Percentiles rank a stretch among this genome's conserved stretches.
These are phyloP conservation scores for Ophiostoma populinum DNA, from an alignment of 2,329 filamentous ascomycete species.

Conservation along the genomic window DNA sequence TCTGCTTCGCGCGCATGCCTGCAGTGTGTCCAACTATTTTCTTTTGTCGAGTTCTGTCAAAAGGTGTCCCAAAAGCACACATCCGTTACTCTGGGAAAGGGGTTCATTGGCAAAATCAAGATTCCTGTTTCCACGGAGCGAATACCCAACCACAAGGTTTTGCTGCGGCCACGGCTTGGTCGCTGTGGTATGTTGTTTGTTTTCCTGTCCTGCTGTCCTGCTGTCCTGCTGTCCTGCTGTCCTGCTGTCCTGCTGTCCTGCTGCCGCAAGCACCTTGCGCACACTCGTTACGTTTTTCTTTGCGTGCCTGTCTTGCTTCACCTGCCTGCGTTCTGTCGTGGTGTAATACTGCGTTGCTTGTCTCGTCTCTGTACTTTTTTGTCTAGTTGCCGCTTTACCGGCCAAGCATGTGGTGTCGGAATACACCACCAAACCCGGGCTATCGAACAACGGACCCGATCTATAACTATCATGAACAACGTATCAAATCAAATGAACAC, in stretches of 20 bases:
- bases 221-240: no score
- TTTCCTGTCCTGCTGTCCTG: neutral
- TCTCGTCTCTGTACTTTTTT: neutral
- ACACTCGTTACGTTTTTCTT: no score
- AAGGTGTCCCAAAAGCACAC: slow-evolving; percentile 3
- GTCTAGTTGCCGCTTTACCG: neutral
- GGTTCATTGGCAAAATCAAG: slow-evolving; percentile 1
- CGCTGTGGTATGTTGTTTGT: neutral
- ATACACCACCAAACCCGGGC: neutral
- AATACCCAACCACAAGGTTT: slow-evolving; percentile 3
- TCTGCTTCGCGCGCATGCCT: neutral
- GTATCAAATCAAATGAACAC: neutral
- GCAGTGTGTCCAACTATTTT: slow-evolving; percentile 2
- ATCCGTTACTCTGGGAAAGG: no score
- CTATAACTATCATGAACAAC: no score
- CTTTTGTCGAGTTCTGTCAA: slow-evolving; percentile 5
- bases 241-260: no score
- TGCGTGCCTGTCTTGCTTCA: no score
- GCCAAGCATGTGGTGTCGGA: slow-evolving; percentile 3
- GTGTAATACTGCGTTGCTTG: no score
- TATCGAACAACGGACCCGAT: neutral
- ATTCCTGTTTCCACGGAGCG: slow-evolving; percentile 6
- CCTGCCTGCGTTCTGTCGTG: no score
- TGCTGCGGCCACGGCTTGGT: no score
- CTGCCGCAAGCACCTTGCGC: no score